Evolutionary conservation across 1,139 yeast genomes (phyloP).

Genomic region (Hemisphaericaspora xylofermentans): DNA sequence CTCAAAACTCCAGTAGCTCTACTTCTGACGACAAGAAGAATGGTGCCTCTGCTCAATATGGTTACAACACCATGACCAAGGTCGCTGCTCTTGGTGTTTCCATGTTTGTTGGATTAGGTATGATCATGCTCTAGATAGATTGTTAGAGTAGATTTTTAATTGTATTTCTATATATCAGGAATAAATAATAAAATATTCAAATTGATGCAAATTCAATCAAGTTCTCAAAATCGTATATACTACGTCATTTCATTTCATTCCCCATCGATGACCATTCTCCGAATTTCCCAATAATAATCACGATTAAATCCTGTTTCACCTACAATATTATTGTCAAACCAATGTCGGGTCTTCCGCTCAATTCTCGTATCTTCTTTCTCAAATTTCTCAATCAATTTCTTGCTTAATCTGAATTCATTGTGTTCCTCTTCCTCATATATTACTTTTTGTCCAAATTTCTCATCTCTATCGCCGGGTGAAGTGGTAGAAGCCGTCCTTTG

Average conservation of each 20-base stretch:
- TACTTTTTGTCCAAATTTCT: slow-evolving; percentile 1
- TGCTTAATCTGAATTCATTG: slow-evolving; percentile 41
- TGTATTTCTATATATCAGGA: no score
- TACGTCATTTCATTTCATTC: slow-evolving; percentile 18
- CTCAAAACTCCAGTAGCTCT: slow-evolving; percentile 18
- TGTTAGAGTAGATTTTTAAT: no score
- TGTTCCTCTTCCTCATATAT: slow-evolving; percentile 8
- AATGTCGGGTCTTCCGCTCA: slow-evolving; percentile 46
- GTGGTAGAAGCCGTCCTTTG: slow-evolving; percentile 27
- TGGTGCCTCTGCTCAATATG: slow-evolving; percentile 15
- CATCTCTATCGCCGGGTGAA: slow-evolving; percentile 5
- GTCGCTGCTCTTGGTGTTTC: slow-evolving; percentile 23
- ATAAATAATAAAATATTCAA: not conserved
- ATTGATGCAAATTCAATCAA: not conserved
- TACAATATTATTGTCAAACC: slow-evolving; percentile 42
- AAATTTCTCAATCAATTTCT: slow-evolving; percentile 41
- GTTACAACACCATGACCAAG: slow-evolving; percentile 13
- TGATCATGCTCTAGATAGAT: slow-evolving; percentile 18
- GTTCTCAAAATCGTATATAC: no score
- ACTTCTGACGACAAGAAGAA: slow-evolving; percentile 16
- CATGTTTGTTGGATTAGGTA: slow-evolving; percentile 22
- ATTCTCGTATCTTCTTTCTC: slow-evolving; percentile 53
- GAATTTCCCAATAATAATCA: slow-evolving; percentile 53
- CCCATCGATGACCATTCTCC: slow-evolving; percentile 55
- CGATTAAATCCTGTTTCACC: slow-evolving; percentile 21